Conservation (phyloP, 208 protist species). For the Wallacemonas sp. region DNA sequence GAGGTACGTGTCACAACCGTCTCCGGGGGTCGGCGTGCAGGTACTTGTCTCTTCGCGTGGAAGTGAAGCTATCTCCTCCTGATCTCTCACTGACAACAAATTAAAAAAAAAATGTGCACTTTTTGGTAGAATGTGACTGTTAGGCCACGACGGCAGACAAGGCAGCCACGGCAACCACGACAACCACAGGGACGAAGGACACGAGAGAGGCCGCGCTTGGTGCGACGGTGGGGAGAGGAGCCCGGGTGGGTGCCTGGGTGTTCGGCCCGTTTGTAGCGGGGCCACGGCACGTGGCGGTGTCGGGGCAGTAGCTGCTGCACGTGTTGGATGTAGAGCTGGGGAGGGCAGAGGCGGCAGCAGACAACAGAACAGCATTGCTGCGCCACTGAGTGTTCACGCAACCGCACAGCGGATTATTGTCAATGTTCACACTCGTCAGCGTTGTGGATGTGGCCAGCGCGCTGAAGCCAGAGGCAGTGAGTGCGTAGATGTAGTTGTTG, state of each 20-base stretch:
- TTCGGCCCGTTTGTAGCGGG: neutral
- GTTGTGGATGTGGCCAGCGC: conserved; percentile 8
- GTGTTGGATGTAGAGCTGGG: neutral
- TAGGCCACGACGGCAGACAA: neutral
- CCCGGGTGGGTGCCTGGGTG: too few species aligned
- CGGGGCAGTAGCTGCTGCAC: neutral
- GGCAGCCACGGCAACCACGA: neutral
- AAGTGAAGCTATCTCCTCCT: too few species aligned
- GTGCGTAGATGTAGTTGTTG: conserved; percentile 20
- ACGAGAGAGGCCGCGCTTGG: too few species aligned
- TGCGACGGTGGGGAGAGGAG: too few species aligned
- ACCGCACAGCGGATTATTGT: conserved; percentile 17
- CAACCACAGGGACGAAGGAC: neutral
- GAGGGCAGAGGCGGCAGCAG: neutral
- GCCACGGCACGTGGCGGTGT: neutral
- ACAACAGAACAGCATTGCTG: too few species aligned
- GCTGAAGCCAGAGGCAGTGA: conserved; percentile 9
- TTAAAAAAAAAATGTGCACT: too few species aligned
- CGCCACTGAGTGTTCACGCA: conserved; percentile 1
- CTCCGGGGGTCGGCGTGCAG: too few species aligned
- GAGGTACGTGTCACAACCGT: too few species aligned
- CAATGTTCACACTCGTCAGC: conserved; percentile 21
- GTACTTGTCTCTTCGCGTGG: too few species aligned
- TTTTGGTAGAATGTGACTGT: neutral
- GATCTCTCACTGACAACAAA: too few species aligned